These are phyloP conservation scores for Omphalea diandra DNA, from an alignment of 441 rosid genomes.

Conservation along the genomic window DNA sequence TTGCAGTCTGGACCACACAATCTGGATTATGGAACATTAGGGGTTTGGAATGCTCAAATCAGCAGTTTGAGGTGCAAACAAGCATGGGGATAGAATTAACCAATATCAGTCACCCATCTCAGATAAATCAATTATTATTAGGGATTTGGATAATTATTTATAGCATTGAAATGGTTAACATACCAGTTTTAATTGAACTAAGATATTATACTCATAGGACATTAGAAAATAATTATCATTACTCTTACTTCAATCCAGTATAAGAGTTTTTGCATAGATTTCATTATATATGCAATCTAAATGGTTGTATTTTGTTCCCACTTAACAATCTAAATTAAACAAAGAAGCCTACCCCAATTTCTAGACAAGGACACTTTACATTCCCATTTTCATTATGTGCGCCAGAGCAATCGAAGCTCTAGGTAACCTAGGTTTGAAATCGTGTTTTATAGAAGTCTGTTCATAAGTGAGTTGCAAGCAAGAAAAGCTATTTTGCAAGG, in stretches of 20 bases:
- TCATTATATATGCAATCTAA: neutral
- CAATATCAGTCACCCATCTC: too few species aligned
- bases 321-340: too few species aligned
- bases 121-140: too few species aligned
- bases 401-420: neutral
- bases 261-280: too few species aligned
- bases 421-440: neutral
- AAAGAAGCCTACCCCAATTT: neutral
- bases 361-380: neutral
- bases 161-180: too few species aligned
- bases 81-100: too few species aligned
- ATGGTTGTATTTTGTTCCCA: neutral
- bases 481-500: slow-evolving; percentile 7
- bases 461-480: neutral
- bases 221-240: neutral
- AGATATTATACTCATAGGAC: neutral
- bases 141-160: too few species aligned
- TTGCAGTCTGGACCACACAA: too few species aligned
- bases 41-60: too few species aligned
- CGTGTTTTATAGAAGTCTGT: neutral
- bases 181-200: neutral
- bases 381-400: neutral
- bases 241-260: neutral
- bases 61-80: too few species aligned
- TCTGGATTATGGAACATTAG: too few species aligned